Conservation (phyloP, 352 stramenopile genomes). For the Globisporangium splendens region DNA sequence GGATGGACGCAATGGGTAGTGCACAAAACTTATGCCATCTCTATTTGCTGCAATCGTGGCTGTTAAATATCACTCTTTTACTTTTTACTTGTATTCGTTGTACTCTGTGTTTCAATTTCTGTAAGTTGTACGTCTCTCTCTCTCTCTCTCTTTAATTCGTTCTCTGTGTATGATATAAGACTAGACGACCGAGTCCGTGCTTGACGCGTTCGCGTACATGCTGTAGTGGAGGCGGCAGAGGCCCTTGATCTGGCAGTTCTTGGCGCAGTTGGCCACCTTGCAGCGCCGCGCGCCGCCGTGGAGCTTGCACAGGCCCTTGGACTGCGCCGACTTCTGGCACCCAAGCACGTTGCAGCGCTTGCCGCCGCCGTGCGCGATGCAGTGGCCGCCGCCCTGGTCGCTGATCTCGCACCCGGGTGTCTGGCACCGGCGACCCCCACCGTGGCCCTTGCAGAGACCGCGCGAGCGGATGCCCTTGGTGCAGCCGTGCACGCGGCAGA, state of each 20-base stretch:
- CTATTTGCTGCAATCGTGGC: too few species aligned
- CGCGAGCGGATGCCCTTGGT: conserved; percentile 81
- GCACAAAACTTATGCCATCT: too few species aligned
- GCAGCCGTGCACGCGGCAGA: conserved; percentile 73
- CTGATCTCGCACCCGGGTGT: conserved; percentile 79
- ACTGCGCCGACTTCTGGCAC: conserved; percentile 83
- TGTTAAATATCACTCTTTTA: too few species aligned
- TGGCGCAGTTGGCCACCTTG: conserved; percentile 62
- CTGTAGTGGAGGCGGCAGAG: conserved; percentile 75
- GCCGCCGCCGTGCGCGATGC: conserved; percentile 72
- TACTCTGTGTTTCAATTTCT: too few species aligned
- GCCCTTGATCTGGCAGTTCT: conserved; percentile 81
- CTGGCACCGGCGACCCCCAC: conserved; percentile 71
- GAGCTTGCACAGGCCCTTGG: conserved; percentile 77
- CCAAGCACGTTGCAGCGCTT: conserved; percentile 52
- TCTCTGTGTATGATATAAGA: too few species aligned
- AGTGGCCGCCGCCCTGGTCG: conserved; percentile 83
- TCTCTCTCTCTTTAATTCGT: too few species aligned
- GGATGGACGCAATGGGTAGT: too few species aligned
- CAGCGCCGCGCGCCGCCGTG: conserved; percentile 79
- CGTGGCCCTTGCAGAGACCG: conserved; percentile 83
- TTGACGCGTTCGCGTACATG: conserved; percentile 21
- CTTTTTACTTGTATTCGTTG: too few species aligned
- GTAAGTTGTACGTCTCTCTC: too few species aligned
- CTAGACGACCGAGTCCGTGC: not conserved